Evolutionary conservation across 768 basidiomycete genomes (phyloP).

Genomic region (Boletus edulis): DNA sequence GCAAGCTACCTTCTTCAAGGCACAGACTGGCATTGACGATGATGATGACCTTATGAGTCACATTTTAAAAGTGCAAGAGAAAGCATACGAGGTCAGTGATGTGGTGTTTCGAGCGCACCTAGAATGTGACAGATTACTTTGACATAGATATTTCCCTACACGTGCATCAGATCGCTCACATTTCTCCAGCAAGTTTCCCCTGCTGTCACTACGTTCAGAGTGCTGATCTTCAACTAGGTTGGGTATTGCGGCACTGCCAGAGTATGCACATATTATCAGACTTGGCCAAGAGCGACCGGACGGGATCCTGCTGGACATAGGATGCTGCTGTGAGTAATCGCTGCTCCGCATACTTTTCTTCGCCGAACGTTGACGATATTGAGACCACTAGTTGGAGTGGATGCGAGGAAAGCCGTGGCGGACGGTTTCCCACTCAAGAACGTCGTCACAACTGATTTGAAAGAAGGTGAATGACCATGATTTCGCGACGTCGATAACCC

Average conservation of each 20-base stretch:
- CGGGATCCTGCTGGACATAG: conserved; percentile 44
- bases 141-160: conserved; percentile 27
- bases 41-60: conserved; percentile 28
- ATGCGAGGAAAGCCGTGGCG: conserved; percentile 37
- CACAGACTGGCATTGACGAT: conserved; percentile 27
- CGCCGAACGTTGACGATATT: background rate
- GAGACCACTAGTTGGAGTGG: conserved; percentile 22
- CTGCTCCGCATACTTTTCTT: background rate
- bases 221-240: conserved; percentile 1
- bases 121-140: background rate
- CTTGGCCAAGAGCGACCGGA: conserved; percentile 36
- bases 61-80: conserved; percentile 29
- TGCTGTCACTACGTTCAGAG: background rate
- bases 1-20: conserved; percentile 28
- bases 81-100: conserved; percentile 28
- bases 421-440: conserved; percentile 46
- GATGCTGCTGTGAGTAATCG: conserved; percentile 43
- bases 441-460: conserved; percentile 39
- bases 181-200: conserved; percentile 22
- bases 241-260: conserved; percentile 10
- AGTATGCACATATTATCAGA: conserved; percentile 29
- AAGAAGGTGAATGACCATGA: conserved; percentile 25
- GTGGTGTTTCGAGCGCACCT: background rate
- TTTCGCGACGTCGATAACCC: background rate
- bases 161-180: conserved; percentile 24